phyloP scores from a whole-genome alignment of 371 early-diverging fungal species.

The Mycotypha africana region DNA sequence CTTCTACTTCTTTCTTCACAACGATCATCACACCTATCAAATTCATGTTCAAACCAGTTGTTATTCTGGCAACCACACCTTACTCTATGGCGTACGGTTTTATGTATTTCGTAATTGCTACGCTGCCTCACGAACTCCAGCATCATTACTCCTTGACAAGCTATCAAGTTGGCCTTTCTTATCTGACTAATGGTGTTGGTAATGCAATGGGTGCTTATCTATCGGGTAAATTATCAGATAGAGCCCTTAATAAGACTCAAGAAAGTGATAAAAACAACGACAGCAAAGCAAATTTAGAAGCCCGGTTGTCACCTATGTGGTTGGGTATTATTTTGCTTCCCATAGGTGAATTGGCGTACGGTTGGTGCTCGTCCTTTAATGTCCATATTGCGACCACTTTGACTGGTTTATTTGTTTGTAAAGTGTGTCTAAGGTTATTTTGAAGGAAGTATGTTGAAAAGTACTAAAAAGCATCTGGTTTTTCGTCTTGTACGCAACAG shows the following conservation, averaged over 20 bases:
- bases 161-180: conserved; percentile 38
- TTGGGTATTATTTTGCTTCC: conserved; percentile 35
- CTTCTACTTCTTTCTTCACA: conserved; percentile 1
- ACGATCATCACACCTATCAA: conserved; percentile 34
- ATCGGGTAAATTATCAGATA: conserved; percentile 37
- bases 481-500: too few relatives aligned
- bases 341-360: conserved; percentile 33
- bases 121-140: conserved; percentile 26
- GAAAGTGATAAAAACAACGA: background rate
- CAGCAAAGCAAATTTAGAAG: conserved; percentile 15
- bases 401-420: conserved; percentile 32
- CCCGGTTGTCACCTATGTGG: conserved; percentile 33
- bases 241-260: conserved; percentile 13
- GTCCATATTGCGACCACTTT: conserved; percentile 20
- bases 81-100: conserved; percentile 51
- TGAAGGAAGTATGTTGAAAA: too few relatives aligned
- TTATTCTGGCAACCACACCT: conserved; percentile 41
- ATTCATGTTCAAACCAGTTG: conserved; percentile 39
- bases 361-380: conserved; percentile 34
- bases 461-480: too few relatives aligned
- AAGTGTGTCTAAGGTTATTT: too few relatives aligned
- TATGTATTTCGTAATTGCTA: conserved; percentile 43
- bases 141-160: conserved; percentile 24
- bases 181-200: conserved; percentile 39
- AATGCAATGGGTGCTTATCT: conserved; percentile 40